Evolutionary conservation across 1,284 basidiomycete genomes (phyloP), one percentile per base, ranked within the genome.

Genomic region (Ganoderma sinense): DNA sequence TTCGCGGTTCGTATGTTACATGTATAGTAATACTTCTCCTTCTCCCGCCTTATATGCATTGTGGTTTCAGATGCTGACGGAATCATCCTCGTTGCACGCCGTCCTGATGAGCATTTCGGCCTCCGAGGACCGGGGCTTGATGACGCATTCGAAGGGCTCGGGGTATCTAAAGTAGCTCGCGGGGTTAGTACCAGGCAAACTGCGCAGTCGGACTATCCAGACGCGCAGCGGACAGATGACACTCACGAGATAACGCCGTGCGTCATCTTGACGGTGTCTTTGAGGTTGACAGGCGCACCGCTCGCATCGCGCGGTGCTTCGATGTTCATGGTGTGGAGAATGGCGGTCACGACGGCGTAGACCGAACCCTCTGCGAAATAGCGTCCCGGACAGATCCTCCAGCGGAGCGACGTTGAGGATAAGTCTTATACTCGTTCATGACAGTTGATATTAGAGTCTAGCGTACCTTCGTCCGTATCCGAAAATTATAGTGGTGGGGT

Each of bases 161-260:
- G 89, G 89, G 73, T 89, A 88, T 74, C 90, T 91, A 87, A 87
- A 74, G 90, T 91, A 70, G 13, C 33, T n/a, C 26, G 18, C n/a
- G 26, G n/a, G 36, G 23, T 65, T 39, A 65, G 53, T 26, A 39
- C 3, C 36, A 39, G 36, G 36, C 36, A 39, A 56, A 41, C 4
- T n/a, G 18, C 41, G 59, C 8, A 26, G 16, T 14, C 13, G 13
- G 39, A 23, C 40, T 39, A 56, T 13, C 20, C n/a, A 33, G 18
- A 33, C 31, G 45, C 29, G 31, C 20, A n/a, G 29, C 31, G 45
- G 29, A 4, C 29, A 56, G 14, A 31, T 33, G 33, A 64, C 11
- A 64, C 64, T 39, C 31, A 65, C 64, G 63, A 64, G 33, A 64
- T 33, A 33, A 53, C 26, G 40, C 64, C 64, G 14, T 40, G 36